Evolutionary conservation across 352 stramenopile species (phyloP).

Genomic region (Pelagophyceae sp.): DNA sequence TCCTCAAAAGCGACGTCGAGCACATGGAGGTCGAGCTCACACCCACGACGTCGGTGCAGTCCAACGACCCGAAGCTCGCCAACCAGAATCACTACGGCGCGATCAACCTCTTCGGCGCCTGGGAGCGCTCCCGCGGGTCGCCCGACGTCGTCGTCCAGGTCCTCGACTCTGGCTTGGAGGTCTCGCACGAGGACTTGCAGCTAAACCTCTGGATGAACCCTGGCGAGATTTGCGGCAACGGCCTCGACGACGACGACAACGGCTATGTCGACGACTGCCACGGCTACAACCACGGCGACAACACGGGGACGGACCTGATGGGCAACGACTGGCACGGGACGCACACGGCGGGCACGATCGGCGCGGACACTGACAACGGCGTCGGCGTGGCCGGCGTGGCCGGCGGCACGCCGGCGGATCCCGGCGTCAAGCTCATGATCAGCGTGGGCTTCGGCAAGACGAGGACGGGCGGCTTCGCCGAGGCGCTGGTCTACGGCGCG

Average conservation of each 20-base stretch:
- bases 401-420: not conserved
- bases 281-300: not conserved
- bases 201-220: not conserved
- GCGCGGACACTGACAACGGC: not conserved
- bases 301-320: not conserved
- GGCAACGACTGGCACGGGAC: not conserved
- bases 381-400: not conserved
- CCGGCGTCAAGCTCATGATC: not conserved
- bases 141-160: constrained; percentile 3
- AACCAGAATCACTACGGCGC: too few relatives aligned
- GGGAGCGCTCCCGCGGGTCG: not conserved
- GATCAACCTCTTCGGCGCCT: not conserved
- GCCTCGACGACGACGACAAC: constrained; percentile 2
- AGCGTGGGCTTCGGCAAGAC: not conserved
- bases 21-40: too few relatives aligned
- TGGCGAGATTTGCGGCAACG: constrained; percentile 5
- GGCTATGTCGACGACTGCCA: constrained; percentile 9
- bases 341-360: not conserved
- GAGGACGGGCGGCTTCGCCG: not conserved
- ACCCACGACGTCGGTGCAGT: too few relatives aligned
- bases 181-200: not conserved
- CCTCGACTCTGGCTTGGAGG: not conserved
- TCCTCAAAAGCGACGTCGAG: too few relatives aligned
- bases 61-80: too few relatives aligned
- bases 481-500: constrained; percentile 6